Conservation (phyloP, 2,329 filamentous ascomycete genomes). For the Colletotrichum endophyticum region DNA sequence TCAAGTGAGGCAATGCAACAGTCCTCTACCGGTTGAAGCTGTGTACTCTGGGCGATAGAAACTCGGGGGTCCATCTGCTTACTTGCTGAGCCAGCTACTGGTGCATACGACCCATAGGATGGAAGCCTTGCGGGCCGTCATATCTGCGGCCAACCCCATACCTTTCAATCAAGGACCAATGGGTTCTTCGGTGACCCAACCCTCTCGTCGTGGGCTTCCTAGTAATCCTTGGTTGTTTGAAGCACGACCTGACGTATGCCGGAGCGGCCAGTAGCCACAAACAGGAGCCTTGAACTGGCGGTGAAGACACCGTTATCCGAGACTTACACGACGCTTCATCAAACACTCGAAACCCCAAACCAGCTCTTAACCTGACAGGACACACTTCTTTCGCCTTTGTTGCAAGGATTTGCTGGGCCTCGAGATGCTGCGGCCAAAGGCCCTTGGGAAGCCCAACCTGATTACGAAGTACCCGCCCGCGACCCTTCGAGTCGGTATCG, state of each 20-base stretch:
- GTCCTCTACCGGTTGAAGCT: neutral
- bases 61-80: neutral
- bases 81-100: neutral
- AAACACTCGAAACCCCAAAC: neutral
- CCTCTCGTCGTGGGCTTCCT: neutral
- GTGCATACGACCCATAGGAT: neutral
- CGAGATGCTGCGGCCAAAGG: neutral
- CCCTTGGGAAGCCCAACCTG: neutral
- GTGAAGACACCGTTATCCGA: neutral
- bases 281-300: neutral
- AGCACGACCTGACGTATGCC: neutral
- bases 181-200: neutral
- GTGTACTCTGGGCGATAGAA: slow-evolving; percentile 6
- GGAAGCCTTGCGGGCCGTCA: slow-evolving; percentile 20
- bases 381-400: neutral
- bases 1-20: neutral
- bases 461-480: neutral
- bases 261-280: neutral
- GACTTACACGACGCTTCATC: neutral
- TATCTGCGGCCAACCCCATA: slow-evolving; percentile 29
- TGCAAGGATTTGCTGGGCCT: neutral
- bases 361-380: neutral
- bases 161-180: neutral
- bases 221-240: neutral
- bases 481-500: neutral